A percentile compares a stretch with the other conserved stretches of the same genome.
Conservation (phyloP, 2,329 filamentous ascomycete species). For the Pleochaeta shiraiana region DNA sequence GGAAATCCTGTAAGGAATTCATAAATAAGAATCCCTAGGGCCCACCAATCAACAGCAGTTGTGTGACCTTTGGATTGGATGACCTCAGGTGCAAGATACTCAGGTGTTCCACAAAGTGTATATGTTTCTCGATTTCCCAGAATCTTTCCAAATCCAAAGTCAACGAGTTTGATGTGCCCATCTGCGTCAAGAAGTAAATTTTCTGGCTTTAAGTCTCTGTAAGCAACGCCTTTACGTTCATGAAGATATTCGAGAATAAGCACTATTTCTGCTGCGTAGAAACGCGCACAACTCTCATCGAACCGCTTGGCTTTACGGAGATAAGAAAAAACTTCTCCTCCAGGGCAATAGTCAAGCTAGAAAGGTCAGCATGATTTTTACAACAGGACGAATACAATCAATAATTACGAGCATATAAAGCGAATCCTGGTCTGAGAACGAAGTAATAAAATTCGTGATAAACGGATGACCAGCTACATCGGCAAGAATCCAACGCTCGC, state of each 20-base stretch:
- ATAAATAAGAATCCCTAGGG: slow-evolving; percentile 62
- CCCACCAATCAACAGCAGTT: slow-evolving; percentile 72
- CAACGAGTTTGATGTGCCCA: slow-evolving; percentile 63
- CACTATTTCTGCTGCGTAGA: slow-evolving; percentile 70
- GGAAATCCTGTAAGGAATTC: slow-evolving; percentile 72
- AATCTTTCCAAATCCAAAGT: slow-evolving; percentile 71
- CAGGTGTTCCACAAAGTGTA: slow-evolving; percentile 63
- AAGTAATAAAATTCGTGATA: slow-evolving; percentile 57
- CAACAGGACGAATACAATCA: background rate
- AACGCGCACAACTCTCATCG: slow-evolving; percentile 54
- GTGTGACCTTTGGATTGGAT: slow-evolving; percentile 63
- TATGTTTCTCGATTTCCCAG: slow-evolving; percentile 56
- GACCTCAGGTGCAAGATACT: slow-evolving; percentile 68
- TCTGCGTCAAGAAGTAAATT: slow-evolving; percentile 59
- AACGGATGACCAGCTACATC: slow-evolving; percentile 65
- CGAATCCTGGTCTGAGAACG: slow-evolving; percentile 59
- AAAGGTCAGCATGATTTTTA: background rate
- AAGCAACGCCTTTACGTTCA: slow-evolving; percentile 58
- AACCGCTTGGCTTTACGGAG: slow-evolving; percentile 57
- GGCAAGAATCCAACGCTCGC: slow-evolving; percentile 58
- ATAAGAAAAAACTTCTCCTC: slow-evolving; percentile 71
- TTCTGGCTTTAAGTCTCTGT: slow-evolving; percentile 65
- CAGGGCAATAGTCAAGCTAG: slow-evolving; percentile 54
- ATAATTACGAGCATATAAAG: slow-evolving; percentile 47
- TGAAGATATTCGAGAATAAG: slow-evolving; percentile 64